phyloP scores from a whole-genome alignment of 208 protist genomes.

The Lotmaria passim region DNA sequence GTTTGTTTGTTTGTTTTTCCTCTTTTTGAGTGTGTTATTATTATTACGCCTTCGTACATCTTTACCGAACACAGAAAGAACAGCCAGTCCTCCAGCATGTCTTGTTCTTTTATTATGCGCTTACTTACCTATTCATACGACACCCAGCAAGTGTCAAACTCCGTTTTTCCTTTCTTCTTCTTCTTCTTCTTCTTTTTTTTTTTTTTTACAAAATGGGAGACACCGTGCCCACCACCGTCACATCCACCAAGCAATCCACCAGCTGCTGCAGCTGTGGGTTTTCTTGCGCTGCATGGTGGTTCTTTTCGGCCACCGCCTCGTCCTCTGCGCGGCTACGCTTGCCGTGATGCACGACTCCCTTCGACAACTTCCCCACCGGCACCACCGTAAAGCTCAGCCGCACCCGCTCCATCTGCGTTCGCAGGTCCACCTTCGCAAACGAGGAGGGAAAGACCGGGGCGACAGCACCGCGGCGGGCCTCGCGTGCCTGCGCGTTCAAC shows the following conservation, averaged over 20 bases:
- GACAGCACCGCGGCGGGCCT: slow-evolving; percentile 12
- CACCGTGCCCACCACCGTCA: slow-evolving; percentile 46
- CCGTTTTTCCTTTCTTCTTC: too few species aligned
- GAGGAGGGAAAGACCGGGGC: slow-evolving; percentile 26
- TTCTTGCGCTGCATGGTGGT: background rate
- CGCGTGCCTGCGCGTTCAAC: slow-evolving; percentile 39
- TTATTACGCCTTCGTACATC: too few species aligned
- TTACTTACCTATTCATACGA: background rate
- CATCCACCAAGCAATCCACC: slow-evolving; percentile 33
- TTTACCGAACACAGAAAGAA: too few species aligned
- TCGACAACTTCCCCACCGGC: slow-evolving; percentile 33
- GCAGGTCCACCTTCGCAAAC: slow-evolving; percentile 50
- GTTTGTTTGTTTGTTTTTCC: too few species aligned
- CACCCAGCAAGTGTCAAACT: background rate
- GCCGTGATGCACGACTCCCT: background rate
- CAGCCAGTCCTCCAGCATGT: too few species aligned
- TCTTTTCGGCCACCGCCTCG: slow-evolving; percentile 12
- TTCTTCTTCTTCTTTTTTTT: slow-evolving; percentile 2
- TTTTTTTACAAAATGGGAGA: slow-evolving; percentile 33
- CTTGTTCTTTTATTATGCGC: too few species aligned
- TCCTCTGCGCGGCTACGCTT: background rate
- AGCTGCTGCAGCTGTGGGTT: background rate
- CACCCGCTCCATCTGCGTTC: slow-evolving; percentile 68
- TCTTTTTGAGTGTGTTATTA: too few species aligned
- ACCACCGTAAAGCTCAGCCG: slow-evolving; percentile 59